Evolutionary conservation across 2,329 filamentous ascomycete genomes (phyloP), one percentile per base, ranked within the genome.

Genomic region (Thelonectria blattea): DNA sequence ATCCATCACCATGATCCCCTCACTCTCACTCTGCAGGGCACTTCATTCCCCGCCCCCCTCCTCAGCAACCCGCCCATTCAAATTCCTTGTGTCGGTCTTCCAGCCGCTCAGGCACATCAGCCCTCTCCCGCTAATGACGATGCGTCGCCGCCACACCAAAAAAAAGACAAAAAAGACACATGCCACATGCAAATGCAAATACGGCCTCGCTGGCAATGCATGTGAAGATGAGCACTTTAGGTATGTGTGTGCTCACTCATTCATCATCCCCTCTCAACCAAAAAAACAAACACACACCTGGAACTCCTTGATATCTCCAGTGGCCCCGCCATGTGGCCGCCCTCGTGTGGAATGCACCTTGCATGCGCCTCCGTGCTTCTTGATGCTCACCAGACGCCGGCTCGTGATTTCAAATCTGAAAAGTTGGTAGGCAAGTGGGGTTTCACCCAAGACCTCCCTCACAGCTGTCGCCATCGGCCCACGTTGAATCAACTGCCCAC

Each of bases 281-380:
- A n/a, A 30, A 30, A 30, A 30, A 30, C 5, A 10, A n/a, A n/a
- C n/a, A n/a, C n/a, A n/a, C 22, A 24, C 7, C 22, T 24, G n/a
- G n/a, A n/a, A n/a, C n/a, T 24, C 22, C 22, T 24, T 47, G 17
- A 49, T 49, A 37, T 22, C 11, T 24, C 3, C 6, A 51, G 45
- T 34, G 3, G 2, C 34, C 4, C 17, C 39, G 47, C 52, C 57
- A 49, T 60, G 52, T 45, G 20, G 57, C 52, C 46, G 12, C 39
- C 20, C 24, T 17, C 18, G 34, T 43, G 20, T 54, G 57, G 57
- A 60, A 60, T 60, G 57, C 24, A 30, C 47, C 46, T 52, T 46
- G 51, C 30, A 59, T 47, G 57, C 51, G 46, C 57, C 57, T 59
- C 51, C 46, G 39, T 49, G 27, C 22, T 59, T 59, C 32, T 56